Evolutionary conservation across 768 basidiomycete species (phyloP).

Genomic region (Trametes cingulata): DNA sequence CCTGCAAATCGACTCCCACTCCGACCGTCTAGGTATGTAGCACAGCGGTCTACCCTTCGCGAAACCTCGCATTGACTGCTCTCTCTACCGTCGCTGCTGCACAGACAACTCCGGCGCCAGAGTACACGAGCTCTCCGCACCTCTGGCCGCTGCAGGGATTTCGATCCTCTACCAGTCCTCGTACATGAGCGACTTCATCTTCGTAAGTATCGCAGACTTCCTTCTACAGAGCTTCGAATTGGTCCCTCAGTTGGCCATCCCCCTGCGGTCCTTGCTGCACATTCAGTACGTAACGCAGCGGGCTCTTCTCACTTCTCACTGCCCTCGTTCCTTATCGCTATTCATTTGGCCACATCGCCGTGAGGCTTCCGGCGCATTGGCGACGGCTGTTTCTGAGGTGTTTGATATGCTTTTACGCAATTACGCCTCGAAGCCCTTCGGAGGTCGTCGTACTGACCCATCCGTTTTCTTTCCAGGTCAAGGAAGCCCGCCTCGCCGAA

Average conservation of each 20-base stretch:
- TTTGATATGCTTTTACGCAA: not conserved
- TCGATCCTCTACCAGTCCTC: conserved; percentile 83
- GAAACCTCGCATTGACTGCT: not conserved
- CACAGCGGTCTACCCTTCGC: not conserved
- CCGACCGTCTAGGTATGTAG: conserved; percentile 58
- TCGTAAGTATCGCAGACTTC: conserved; percentile 46
- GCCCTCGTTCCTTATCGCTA: conserved; percentile 12
- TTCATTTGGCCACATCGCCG: not conserved
- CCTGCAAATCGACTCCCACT: conserved; percentile 80
- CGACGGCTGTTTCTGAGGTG: not conserved
- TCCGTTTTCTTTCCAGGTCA: conserved; percentile 48
- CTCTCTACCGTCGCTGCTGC: not conserved
- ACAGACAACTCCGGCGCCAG: conserved; percentile 70
- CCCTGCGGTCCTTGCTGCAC: conserved; percentile 5
- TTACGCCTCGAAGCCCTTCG: not conserved
- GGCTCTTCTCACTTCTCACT: not conserved
- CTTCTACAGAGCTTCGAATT: not conserved
- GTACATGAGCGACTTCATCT: conserved; percentile 81
- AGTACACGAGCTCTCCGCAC: conserved; percentile 74
- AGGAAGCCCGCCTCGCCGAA: conserved; percentile 62
- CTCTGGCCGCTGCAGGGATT: conserved; percentile 73
- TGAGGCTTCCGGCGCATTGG: not conserved
- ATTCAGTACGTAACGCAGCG: conserved; percentile 1
- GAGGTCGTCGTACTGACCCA: not conserved
- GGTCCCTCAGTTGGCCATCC: too few species aligned